A percentile compares a stretch with the other conserved stretches of the same genome.
Conservation (phyloP, 495 filamentous ascomycete genomes). For the Neurospora sp. region DNA sequence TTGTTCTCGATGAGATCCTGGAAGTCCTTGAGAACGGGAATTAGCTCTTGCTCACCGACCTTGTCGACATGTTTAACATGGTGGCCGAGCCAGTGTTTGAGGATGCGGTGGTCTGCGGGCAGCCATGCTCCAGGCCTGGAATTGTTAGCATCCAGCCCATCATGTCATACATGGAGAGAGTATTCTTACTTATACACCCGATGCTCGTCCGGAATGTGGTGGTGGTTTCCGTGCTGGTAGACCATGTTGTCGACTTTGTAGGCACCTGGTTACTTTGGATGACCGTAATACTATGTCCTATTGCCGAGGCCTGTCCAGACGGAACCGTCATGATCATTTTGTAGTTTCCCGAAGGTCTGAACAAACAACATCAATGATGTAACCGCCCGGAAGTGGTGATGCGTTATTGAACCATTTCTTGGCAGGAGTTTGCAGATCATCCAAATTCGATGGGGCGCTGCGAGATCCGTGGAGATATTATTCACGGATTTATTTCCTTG, state of each 20-base stretch:
- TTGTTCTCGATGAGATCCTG: constrained; percentile 37
- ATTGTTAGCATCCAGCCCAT: not conserved
- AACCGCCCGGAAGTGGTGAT: not conserved
- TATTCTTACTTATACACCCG: constrained; percentile 25
- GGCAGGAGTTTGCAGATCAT: not conserved
- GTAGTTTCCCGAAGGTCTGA: not conserved
- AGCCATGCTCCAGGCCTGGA: constrained; percentile 41
- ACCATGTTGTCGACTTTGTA: constrained; percentile 24
- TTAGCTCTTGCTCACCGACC: constrained; percentile 29
- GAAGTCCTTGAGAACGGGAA: constrained; percentile 37
- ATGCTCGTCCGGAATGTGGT: constrained; percentile 33
- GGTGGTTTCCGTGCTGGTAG: constrained; percentile 33
- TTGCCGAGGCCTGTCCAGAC: not conserved
- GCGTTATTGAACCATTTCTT: not conserved
- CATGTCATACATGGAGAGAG: not conserved
- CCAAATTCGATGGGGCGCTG: not conserved
- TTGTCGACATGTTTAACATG: constrained; percentile 36
- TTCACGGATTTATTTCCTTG: not conserved
- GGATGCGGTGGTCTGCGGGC: constrained; percentile 41
- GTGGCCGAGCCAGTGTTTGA: constrained; percentile 37
- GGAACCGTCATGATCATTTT: not conserved
- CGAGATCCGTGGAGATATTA: not conserved
- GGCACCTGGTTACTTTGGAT: not conserved
- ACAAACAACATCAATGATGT: not conserved
- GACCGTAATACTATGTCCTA: not conserved